Base-by-base conservation (phyloP, 2,329 filamentous ascomycete genomes). In the Aurifilum marmelostoma region DNA sequence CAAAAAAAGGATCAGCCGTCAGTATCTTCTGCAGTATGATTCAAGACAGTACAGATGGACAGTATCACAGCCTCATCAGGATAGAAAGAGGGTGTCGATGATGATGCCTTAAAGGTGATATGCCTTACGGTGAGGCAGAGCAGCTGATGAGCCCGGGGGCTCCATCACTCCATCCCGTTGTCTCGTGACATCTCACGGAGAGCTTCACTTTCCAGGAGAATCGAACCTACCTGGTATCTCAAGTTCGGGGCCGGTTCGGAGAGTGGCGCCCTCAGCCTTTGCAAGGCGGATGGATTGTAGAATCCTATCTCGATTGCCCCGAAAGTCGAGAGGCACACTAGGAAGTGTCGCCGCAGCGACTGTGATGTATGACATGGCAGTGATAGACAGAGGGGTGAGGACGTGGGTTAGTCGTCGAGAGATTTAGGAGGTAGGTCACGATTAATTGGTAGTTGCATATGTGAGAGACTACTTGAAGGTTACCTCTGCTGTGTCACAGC, bases 251-350 rank as follows among this genome's bases (percentile, higher is more conserved):
- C 87, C 87, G 2, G 86, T 84, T 65, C 89, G 83, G n/a, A 92
- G 78, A 12, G 82, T 85, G n/a, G 89, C 89, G 34, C 88, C 87
- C 3, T 82, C 82, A 61, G 80, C 80, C 77, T 91, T 92, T 24
- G 90, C 88, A 34, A 79, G 73, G 47, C 79, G 81, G 73, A 92
- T 89, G 67, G 86, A 88, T 76, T 90, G 82, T 24, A 89, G 83
- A 72, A 92, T 91, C 24, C 90, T 83, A 63, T 84, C 82, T 1
- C 83, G 78, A 74, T 92, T 92, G 50, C 89, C 89, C 71, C 86
- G 82, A 73, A 87, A 91, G 75, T 91, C 89, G 9, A 91, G 82
- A 11, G 86, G 76, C 11, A 79, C 75, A 56, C 78, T 79, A 14
- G 77, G 75, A 24, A 79, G 69, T 21, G 79, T 78, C 24, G 77